A percentile compares a stretch with the other conserved stretches of the same genome.
phyloP scores from a whole-genome alignment of 2,329 filamentous ascomycete species.

The Apiospora phragmitis region DNA sequence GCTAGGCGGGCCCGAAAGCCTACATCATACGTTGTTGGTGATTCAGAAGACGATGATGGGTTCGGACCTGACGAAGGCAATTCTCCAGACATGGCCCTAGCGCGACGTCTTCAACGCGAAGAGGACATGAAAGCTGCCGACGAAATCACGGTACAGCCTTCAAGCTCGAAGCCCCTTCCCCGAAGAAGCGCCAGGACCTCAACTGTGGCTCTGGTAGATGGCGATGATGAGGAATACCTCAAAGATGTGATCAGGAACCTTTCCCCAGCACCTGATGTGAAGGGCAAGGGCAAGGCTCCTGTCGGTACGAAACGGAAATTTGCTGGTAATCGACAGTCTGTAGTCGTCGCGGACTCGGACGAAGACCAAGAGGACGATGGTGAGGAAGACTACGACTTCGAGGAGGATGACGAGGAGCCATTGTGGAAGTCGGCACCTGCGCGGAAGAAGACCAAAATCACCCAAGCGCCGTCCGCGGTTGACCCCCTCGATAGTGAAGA shows the following conservation, averaged over 20 bases:
- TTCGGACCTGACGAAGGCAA: constrained; percentile 11
- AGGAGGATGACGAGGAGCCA: constrained; percentile 18
- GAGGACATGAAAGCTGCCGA: constrained; percentile 20
- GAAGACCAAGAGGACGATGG: constrained; percentile 22
- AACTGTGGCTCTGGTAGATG: background rate
- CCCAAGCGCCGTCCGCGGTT: background rate
- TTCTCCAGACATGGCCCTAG: constrained; percentile 17
- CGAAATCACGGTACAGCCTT: constrained; percentile 11
- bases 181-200: constrained; percentile 17
- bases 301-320: constrained; percentile 13
- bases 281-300: constrained; percentile 11
- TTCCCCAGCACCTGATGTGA: constrained; percentile 11
- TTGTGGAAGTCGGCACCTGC: constrained; percentile 15
- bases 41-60: constrained; percentile 24
- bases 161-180: constrained; percentile 6
- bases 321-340: background rate
- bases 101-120: constrained; percentile 27
- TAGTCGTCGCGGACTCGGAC: background rate
- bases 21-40: constrained; percentile 27
- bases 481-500: background rate
- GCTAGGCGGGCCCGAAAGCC: constrained; percentile 26
- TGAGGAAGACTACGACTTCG: constrained; percentile 13
- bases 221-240: background rate
- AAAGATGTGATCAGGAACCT: background rate
- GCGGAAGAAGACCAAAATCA: constrained; percentile 17